These are phyloP conservation scores for Lactarius deliciosus DNA, from an alignment of 768 basidiomycete genomes.

Conservation along the genomic window DNA sequence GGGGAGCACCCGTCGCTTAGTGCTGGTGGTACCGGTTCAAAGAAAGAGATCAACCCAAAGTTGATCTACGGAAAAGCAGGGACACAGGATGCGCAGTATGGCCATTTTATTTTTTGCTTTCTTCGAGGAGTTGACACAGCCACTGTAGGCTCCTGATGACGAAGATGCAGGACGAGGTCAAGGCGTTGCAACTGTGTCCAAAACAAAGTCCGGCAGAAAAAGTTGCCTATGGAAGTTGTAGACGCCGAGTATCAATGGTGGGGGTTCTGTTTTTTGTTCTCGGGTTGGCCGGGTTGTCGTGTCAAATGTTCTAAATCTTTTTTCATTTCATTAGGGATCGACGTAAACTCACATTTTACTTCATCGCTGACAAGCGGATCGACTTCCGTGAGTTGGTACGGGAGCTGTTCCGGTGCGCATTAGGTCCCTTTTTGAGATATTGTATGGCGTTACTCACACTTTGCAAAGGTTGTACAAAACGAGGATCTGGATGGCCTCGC, in stretches of 20 bases:
- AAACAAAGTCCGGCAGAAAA: slow-evolving; percentile 89
- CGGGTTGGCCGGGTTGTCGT: neutral
- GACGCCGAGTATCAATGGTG: slow-evolving; percentile 99
- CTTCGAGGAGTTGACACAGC: slow-evolving; percentile 14
- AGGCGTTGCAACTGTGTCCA: slow-evolving; percentile 90
- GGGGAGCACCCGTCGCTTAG: slow-evolving; percentile 36
- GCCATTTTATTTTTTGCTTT: slow-evolving; percentile 30
- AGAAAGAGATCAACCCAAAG: slow-evolving; percentile 97
- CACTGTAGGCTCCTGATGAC: slow-evolving; percentile 61
- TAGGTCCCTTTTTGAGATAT: slow-evolving; percentile 1
- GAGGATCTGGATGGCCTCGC: slow-evolving; percentile 92
- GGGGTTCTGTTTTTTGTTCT: slow-evolving; percentile 32
- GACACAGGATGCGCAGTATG: slow-evolving; percentile 77
- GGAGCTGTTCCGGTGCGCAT: slow-evolving; percentile 80
- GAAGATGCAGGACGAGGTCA: slow-evolving; percentile 88
- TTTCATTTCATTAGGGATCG: slow-evolving; percentile 68
- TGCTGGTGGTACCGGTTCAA: slow-evolving; percentile 42
- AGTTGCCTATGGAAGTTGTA: slow-evolving; percentile 96
- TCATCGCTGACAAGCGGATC: slow-evolving; percentile 92
- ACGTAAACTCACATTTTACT: slow-evolving; percentile 97
- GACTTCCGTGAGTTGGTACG: slow-evolving; percentile 96
- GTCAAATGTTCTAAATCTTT: slow-evolving; percentile 3
- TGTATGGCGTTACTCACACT: slow-evolving; percentile 7
- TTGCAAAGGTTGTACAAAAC: slow-evolving; percentile 82
- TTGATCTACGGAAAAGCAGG: slow-evolving; percentile 90